Base-by-base conservation (phyloP, 768 basidiomycete genomes). In the Lactifluus echinatus region DNA sequence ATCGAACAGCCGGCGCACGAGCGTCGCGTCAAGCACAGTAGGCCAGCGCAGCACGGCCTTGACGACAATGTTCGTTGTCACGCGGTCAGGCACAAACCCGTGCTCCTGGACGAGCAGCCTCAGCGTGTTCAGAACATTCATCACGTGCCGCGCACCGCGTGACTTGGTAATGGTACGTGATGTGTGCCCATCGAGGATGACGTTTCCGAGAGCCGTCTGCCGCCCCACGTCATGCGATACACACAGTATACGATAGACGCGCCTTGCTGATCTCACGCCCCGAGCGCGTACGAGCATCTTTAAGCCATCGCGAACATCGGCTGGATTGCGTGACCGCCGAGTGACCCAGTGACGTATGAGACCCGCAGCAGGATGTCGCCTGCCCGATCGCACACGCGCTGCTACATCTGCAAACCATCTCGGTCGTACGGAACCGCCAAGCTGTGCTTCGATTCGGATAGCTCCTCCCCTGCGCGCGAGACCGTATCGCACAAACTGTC, bases 11-110 rank as follows among this genome's bases (percentile, higher is more conserved):
- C 66, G 70, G 37, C 80, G 76, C 44, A 87, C 66, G 53, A 73
- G 73, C 17, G 54, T 40, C 4, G 69, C 62, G 58, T 78, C 73
- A 43, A 85, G 68, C 19, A 70, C 71, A 0, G 65, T 59, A 31
- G 69, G 71, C 79, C 82, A 85, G 17, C 69, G 67, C 56, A 91
- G 67, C 60, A 84, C 71, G 8, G 75, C 77, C 66, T 83, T 83
- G 58, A 88, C 57, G 43, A 90, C 50, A 46, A 89, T 79, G 64
- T 91, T 90, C 54, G 79, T 71, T 4, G 89, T 89, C 37, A 85
- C 73, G 10, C 83, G 75, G 66, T 92, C 87, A 8, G 83, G 80
- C 11, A 66, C 65, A 65, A 89, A 87, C 7, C 69, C 74, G 36
- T 75, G 73, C 43, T 72, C 65, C 47, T 68, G 63, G 43, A 72